These are phyloP conservation scores for Paratinospora sagittata DNA, from an alignment of 164 flowering plant species.

Conservation along the genomic window DNA sequence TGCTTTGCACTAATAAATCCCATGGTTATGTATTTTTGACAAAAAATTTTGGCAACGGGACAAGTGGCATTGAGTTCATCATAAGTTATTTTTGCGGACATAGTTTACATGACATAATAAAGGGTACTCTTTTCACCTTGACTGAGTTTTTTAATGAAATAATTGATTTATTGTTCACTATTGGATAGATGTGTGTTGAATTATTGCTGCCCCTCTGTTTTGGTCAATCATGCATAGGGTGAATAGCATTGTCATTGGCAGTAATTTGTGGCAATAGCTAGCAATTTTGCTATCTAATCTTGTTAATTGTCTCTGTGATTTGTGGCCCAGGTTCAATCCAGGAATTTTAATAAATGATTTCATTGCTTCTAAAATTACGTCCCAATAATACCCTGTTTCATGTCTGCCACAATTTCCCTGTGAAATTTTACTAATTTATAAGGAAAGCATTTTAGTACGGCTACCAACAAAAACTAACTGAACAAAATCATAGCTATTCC, in stretches of 20 bases:
- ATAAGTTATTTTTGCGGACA: not conserved
- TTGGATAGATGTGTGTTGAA: too few species aligned
- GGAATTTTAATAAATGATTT: too few species aligned
- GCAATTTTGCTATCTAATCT: too few species aligned
- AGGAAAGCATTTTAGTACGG: too few species aligned
- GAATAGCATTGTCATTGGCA: not conserved
- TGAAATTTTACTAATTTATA: too few species aligned
- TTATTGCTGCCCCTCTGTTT: too few species aligned
- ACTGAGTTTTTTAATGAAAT: not conserved
- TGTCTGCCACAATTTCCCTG: not conserved
- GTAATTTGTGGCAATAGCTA: not conserved
- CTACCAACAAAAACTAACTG: too few species aligned
- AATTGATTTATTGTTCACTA: not conserved
- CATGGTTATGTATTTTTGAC: not conserved
- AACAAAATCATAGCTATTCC: too few species aligned
- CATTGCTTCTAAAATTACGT: not conserved
- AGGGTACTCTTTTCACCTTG: not conserved
- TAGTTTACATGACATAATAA: not conserved
- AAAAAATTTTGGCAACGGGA: not conserved
- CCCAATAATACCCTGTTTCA: not conserved
- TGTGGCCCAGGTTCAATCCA: too few species aligned
- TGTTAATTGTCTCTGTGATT: too few species aligned
- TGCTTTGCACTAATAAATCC: not conserved
- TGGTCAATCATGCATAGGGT: not conserved
- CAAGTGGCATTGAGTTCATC: not conserved